Base-by-base conservation (phyloP, 495 filamentous ascomycete species). In the Penicillium daleae region DNA sequence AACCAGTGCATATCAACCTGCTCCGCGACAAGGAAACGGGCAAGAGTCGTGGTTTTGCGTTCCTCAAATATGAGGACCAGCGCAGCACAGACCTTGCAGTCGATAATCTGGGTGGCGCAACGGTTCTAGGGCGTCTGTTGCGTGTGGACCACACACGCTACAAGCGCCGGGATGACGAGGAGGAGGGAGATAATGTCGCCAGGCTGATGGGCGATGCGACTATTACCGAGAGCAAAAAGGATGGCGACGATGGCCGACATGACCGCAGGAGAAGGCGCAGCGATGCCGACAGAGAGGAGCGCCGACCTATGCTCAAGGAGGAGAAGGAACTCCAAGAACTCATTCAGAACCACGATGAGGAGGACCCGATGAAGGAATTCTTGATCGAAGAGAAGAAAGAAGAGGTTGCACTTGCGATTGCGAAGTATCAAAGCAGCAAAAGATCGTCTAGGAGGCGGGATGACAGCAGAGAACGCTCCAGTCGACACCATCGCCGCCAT, bases 21-120 rank as follows among this genome's bases (percentile, higher is more conserved):
- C 84, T 88, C 32, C 92, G 95, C 57, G 95, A 99, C 81, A 95
- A 96, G 72, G 95, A 98, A 70, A 93, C 93, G 0, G 96, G 95
- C 29, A 96, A 96, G 74, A 94, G 90, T 64, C 89, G 88, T 58
- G 95, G 95, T 1, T 99, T 97, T 66, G 91, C 89, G 2, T 99
- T 93, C 80, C 83, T 99, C 56, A 99, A 99, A 74, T 99, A 97
- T 75, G 95, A 99, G 71, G 95, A 99, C 75, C 95, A 99, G 83
- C 87, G 96, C 61, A 97, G 92, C 73, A 94, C 91, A 42, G 93
- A 97, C 75, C 80, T 99, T 35, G 95, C 95, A 2, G 95, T 99
- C 3, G 95, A 99, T 76, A 99, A 99, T 72, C 76, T 99, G 6
- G 90, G 92, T 48, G 95, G 95, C 17, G 88, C 93, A 26, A 89